phyloP scores from a whole-genome alignment of 176 grass and related monocot species.

The Eleusine coracana region DNA sequence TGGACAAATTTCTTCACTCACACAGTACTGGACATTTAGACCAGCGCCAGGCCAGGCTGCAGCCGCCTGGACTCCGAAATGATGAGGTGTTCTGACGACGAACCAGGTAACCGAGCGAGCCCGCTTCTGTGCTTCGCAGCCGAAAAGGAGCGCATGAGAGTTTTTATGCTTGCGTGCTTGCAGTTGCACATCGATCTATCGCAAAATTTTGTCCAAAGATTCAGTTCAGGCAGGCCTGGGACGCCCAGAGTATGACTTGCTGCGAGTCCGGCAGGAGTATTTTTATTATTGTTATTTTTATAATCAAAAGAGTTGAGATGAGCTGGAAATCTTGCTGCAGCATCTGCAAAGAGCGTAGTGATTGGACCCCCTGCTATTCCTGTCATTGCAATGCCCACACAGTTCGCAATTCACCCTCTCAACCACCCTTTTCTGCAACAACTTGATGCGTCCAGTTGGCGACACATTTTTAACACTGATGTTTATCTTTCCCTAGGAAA shows the following conservation, averaged over 20 bases:
- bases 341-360: background rate
- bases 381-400: background rate
- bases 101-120: too few species aligned
- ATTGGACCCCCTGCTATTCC: background rate
- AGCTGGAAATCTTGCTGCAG: conserved; percentile 8
- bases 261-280: background rate
- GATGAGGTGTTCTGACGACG: conserved; percentile 1
- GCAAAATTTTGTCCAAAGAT: background rate
- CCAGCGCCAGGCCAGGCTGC: background rate
- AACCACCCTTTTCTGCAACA: background rate
- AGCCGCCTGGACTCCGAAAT: background rate
- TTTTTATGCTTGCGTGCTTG: background rate
- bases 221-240: background rate
- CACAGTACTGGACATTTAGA: background rate
- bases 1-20: conserved; percentile 12
- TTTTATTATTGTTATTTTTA: background rate
- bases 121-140: background rate
- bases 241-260: background rate
- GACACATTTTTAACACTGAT: too few species aligned
- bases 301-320: background rate
- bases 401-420: background rate
- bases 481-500: too few species aligned
- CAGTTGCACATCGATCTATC: background rate
- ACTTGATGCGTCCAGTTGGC: background rate
- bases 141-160: background rate